Conservation (phyloP, 1,284 basidiomycete genomes). For the Sparassis latifolia region DNA sequence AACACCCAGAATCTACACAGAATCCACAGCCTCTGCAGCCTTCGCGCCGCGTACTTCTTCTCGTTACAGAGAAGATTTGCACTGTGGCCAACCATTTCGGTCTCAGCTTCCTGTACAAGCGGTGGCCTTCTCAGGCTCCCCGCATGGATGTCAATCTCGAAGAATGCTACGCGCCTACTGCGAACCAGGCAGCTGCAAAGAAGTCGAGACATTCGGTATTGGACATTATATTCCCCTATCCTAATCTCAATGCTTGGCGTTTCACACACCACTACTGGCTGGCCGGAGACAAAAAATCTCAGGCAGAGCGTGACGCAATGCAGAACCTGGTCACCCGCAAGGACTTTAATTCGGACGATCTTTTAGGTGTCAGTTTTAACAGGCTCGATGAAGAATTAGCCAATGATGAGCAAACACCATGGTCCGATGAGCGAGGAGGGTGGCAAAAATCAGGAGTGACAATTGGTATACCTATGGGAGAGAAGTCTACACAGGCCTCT, state of each 20-base stretch:
- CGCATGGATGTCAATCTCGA: neutral
- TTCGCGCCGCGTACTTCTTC: neutral
- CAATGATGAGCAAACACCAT: neutral
- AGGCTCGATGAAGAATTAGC: constrained; percentile 3
- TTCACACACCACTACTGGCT: constrained; percentile 10
- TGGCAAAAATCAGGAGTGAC: constrained; percentile 9
- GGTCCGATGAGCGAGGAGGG: constrained; percentile 3
- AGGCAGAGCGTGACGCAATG: constrained; percentile 8
- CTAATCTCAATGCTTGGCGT: constrained; percentile 13
- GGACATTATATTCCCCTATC: constrained; percentile 17
- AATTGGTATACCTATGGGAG: constrained; percentile 15
- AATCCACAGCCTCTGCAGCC: neutral
- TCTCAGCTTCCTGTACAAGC: constrained; percentile 7
- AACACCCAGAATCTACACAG: neutral
- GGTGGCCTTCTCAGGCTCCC: neutral
- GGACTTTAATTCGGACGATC: constrained; percentile 4
- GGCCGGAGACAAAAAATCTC: constrained; percentile 9
- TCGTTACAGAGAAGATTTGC: neutral
- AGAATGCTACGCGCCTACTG: neutral
- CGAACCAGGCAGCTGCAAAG: neutral
- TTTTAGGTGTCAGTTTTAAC: constrained; percentile 2
- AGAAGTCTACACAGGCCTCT: constrained; percentile 9
- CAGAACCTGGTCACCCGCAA: constrained; percentile 1
- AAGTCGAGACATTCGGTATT: constrained; percentile 1
- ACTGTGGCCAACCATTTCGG: constrained; percentile 6